These are phyloP conservation scores for Aspergillus sp. DNA, from an alignment of 2,329 filamentous ascomycete genomes.

Conservation along the genomic window DNA sequence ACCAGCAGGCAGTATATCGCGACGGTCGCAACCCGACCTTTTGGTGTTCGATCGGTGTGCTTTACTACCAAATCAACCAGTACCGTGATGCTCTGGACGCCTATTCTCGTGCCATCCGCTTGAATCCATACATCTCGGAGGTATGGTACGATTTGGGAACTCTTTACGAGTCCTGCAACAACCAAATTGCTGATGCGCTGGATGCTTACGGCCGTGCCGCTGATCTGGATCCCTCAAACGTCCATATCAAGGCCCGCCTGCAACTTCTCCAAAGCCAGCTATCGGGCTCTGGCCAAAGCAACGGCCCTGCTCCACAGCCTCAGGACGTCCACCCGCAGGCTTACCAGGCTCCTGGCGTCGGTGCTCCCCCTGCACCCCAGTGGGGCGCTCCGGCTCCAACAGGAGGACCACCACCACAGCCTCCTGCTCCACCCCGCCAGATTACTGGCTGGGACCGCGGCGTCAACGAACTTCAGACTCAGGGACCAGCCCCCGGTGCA, in stretches of 20 bases:
- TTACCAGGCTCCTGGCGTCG: conserved; percentile 80
- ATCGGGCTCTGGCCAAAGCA: conserved; percentile 68
- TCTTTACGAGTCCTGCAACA: conserved; percentile 98
- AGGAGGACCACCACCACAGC: conserved; percentile 50
- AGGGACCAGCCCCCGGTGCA: conserved; percentile 47
- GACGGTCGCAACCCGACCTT: conserved; percentile 97
- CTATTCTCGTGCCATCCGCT: conserved; percentile 90
- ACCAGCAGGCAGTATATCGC: conserved; percentile 97
- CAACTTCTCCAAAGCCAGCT: conserved; percentile 78
- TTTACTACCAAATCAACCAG: conserved; percentile 99
- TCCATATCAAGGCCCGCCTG: conserved; percentile 92
- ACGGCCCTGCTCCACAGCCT: conserved; percentile 70
- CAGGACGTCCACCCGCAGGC: conserved; percentile 95
- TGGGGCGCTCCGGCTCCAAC: conserved; percentile 74
- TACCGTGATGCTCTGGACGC: conserved; percentile 97
- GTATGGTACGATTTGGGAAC: conserved; percentile 99
- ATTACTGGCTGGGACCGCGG: conserved; percentile 63
- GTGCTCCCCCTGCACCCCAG: conserved; percentile 80
- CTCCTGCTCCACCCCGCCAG: conserved; percentile 64
- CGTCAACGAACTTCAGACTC: conserved; percentile 73
- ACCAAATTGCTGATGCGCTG: conserved; percentile 92
- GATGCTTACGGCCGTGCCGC: conserved; percentile 94
- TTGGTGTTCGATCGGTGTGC: conserved; percentile 98
- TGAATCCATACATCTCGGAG: conserved; percentile 98
- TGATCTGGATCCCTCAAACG: conserved; percentile 88